phyloP scores from a whole-genome alignment of 768 basidiomycete species.

The Termitomyces eurrhizus region DNA sequence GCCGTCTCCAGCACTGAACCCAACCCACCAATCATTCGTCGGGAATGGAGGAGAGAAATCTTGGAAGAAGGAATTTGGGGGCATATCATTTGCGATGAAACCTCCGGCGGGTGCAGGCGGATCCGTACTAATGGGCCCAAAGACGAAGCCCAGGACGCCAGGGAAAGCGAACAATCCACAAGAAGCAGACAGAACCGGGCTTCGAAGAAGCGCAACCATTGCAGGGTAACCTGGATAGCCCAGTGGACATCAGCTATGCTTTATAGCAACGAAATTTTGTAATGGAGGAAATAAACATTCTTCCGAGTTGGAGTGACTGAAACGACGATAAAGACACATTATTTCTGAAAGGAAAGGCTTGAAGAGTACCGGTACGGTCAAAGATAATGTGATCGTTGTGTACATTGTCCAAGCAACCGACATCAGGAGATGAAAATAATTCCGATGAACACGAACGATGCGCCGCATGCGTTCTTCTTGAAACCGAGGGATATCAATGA shows the following conservation, averaged over 20 bases:
- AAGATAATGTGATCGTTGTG: background rate
- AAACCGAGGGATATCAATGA: background rate
- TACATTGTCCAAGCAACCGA: background rate
- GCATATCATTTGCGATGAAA: conserved; percentile 21
- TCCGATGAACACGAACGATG: background rate
- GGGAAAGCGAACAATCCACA: conserved; percentile 7
- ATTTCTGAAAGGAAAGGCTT: background rate
- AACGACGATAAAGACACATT: background rate
- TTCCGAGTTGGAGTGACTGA: conserved; percentile 1
- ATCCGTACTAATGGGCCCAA: conserved; percentile 24
- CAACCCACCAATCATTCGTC: conserved; percentile 33
- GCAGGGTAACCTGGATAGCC: background rate
- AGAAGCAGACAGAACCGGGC: conserved; percentile 4
- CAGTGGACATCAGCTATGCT: background rate
- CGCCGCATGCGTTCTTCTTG: background rate
- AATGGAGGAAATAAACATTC: conserved; percentile 4
- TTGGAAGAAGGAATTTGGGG: conserved; percentile 31
- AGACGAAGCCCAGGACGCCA: conserved; percentile 12
- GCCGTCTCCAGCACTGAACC: conserved; percentile 24
- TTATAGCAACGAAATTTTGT: conserved; percentile 13
- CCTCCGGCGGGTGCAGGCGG: conserved; percentile 23
- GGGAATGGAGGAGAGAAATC: conserved; percentile 29
- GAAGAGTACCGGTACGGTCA: background rate
- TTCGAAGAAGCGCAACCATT: conserved; percentile 14
- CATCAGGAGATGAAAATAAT: background rate